Evolutionary conservation across 2,329 filamentous ascomycete genomes (phyloP).

Genomic region (Shiraia bambusicola): DNA sequence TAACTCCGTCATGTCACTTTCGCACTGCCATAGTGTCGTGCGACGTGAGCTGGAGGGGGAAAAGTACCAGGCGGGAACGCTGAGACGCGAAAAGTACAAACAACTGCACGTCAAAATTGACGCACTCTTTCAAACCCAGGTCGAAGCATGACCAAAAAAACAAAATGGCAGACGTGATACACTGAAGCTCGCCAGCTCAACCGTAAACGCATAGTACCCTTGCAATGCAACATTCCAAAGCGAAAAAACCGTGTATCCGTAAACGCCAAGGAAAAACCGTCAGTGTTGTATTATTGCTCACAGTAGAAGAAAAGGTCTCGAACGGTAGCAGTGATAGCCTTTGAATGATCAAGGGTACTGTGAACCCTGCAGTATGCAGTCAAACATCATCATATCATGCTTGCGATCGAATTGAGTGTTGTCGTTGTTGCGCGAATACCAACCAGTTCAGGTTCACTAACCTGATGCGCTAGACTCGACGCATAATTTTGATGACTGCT

Average conservation of each 20-base stretch:
- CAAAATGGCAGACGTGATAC: no score
- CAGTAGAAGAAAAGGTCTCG: slow-evolving; percentile 5
- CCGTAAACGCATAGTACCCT: slow-evolving; percentile 2
- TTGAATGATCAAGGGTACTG: not conserved
- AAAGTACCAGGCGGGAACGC: slow-evolving; percentile 4
- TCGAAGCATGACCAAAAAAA: no score
- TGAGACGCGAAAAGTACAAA: not conserved
- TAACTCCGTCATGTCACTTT: slow-evolving; percentile 16
- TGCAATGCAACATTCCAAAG: slow-evolving; percentile 1
- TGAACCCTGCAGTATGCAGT: not conserved
- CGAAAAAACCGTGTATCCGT: slow-evolving; percentile 5
- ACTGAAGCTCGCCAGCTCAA: not conserved
- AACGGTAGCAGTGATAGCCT: not conserved
- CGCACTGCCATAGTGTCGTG: slow-evolving; percentile 2
- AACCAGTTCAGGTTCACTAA: slow-evolving; percentile 40
- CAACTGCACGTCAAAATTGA: not conserved
- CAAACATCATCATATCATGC: slow-evolving; percentile 32
- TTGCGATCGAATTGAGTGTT: slow-evolving; percentile 38
- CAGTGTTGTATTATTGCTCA: slow-evolving; percentile 6
- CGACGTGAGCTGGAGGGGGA: not conserved
- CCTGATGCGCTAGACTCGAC: slow-evolving; percentile 26
- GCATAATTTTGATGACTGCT: slow-evolving; percentile 14
- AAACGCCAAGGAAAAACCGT: slow-evolving; percentile 12
- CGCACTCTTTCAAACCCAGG: no score
- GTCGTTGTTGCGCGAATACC: slow-evolving; percentile 35